Evolutionary conservation across 208 protist genomes (phyloP).

Genomic region (Herpetomonas samuelpessoai): DNA sequence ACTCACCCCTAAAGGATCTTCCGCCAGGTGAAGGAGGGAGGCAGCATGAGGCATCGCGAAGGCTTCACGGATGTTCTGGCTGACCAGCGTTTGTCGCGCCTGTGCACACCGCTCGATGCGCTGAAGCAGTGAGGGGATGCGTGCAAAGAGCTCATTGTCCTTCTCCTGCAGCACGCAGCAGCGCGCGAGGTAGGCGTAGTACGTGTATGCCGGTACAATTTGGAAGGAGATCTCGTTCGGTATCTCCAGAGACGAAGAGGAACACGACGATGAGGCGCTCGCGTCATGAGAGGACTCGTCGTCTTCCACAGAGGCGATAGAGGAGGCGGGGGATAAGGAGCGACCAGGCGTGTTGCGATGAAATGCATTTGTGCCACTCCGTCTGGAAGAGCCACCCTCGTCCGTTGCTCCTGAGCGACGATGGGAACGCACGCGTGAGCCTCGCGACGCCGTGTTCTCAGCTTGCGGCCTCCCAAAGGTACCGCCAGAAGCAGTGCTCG

Average conservation of each 20-base stretch:
- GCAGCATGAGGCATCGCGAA: no score
- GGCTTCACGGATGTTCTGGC: no score
- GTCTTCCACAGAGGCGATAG: background rate
- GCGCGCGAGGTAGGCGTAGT: slow-evolving; percentile 39
- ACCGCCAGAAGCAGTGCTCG: background rate
- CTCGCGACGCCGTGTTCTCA: no score
- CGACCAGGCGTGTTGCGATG: background rate
- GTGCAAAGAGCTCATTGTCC: slow-evolving; percentile 17
- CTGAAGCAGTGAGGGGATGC: background rate
- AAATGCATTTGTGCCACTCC: background rate
- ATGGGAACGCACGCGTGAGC: no score
- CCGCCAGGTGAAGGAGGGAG: no score
- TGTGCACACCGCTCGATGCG: slow-evolving; percentile 8
- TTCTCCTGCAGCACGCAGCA: slow-evolving; percentile 44
- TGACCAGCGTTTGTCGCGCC: background rate
- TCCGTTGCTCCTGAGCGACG: background rate
- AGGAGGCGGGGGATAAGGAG: background rate
- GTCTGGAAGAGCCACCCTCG: background rate
- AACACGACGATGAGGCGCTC: slow-evolving; percentile 4
- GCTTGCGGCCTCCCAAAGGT: no score
- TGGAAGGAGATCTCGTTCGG: slow-evolving; percentile 40
- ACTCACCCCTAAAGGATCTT: no score
- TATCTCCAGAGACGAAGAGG: background rate
- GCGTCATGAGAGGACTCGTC: background rate
- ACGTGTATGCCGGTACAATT: slow-evolving; percentile 39